Base-by-base conservation (phyloP, 1,284 basidiomycete species). In the Microbotryomycetes sp. region DNA sequence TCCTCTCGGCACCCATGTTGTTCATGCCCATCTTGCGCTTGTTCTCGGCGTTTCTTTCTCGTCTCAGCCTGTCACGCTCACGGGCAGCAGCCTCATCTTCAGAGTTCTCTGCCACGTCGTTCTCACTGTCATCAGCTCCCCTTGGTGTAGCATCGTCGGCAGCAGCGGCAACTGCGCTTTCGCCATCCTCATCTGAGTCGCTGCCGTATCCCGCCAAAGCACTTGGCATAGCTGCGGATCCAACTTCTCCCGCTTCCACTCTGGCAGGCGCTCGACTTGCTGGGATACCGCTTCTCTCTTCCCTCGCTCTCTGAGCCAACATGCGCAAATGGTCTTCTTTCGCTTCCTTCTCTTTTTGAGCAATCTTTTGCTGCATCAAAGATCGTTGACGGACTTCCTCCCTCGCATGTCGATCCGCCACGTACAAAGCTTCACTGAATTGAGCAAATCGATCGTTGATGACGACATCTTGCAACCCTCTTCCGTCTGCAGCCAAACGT, bases 361-460 rank as follows among this genome's bases (percentile, higher is more conserved):
- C 92, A 23, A 99, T 82, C 74, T 96, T 92, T 77, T 98, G 94
- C 76, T 97, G 93, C 92, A 98, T 97, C 64, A 96, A 83, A 15
- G 92, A 81, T 58, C 96, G 87, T 75, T 97, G 92, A 26, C 92
- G 84, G 42, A 98, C 96, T 79, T 99, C 94, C 73, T 99, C 94
- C 55, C 96, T 86, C 2, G 96, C 93, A 77, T 97, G 96, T 63
- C 93, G 83, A 74, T 98, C 96, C n/a, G 96, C 94, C 54, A 98
- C 82, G 73, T 89, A 94, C 49, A 98, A 80, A 2, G 96, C 86
- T 79, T 98, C 94, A 3, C 94, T 94, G 76, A 98, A 94, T 76
- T 97, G 97, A 59, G 94, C 94, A 80, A 99, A 99, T 77, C 94
- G 93, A 77, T 99, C 96, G 73, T 98, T 98, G 76, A 99, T 98